A percentile compares a stretch with the other conserved stretches of the same genome.
Evolutionary conservation across 805 yeast genomes (phyloP).

Genomic region (Yarrowia divulgata): DNA sequence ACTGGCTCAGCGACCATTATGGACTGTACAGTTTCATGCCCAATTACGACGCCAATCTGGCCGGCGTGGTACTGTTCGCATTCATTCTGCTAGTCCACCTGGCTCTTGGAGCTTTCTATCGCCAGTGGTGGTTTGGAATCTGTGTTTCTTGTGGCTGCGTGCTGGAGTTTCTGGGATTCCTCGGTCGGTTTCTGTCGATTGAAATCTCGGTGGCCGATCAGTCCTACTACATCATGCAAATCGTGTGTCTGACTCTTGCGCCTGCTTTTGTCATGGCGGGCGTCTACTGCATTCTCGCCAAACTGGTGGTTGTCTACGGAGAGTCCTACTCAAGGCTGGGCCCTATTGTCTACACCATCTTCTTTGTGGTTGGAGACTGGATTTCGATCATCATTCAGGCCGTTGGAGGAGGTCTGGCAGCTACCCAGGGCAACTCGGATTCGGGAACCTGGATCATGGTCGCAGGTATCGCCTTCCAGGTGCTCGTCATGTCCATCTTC

Average conservation of each 20-base stretch:
- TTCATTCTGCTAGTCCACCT: conserved; percentile 56
- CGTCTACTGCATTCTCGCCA: conserved; percentile 72
- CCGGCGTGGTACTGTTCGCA: conserved; percentile 63
- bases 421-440: conserved; percentile 52
- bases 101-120: conserved; percentile 54
- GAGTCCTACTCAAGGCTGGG: conserved; percentile 57
- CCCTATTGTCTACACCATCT: conserved; percentile 65
- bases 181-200: conserved; percentile 70
- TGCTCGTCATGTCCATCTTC: conserved; percentile 69
- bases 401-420: conserved; percentile 77
- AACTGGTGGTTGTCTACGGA: conserved; percentile 66
- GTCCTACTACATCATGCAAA: conserved; percentile 65
- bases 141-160: conserved; percentile 51
- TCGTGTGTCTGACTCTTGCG: conserved; percentile 72
- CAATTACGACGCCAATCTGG: conserved; percentile 53
- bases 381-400: conserved; percentile 73
- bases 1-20: conserved; percentile 23
- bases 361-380: conserved; percentile 72
- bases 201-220: conserved; percentile 45
- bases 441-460: conserved; percentile 72
- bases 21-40: conserved; percentile 29
- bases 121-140: conserved; percentile 71
- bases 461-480: conserved; percentile 81
- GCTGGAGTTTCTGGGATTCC: conserved; percentile 58
- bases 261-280: conserved; percentile 89